Base-by-base conservation (phyloP, 805 yeast species). In the Cyberlindnera xishuangbannaensis region DNA sequence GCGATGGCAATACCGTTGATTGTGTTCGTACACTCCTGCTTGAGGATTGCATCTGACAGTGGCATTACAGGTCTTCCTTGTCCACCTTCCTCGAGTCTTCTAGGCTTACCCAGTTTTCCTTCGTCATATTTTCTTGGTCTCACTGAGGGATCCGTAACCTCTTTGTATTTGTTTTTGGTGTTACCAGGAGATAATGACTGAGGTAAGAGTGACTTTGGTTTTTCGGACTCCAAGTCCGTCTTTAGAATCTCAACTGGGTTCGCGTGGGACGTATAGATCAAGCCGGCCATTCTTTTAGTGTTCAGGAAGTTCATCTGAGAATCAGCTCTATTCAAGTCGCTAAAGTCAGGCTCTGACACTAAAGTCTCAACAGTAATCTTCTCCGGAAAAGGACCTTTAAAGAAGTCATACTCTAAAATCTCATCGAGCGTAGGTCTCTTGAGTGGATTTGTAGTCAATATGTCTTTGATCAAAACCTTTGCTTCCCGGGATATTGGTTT, bases 141-240 rank as follows among this genome's bases (percentile, higher is more conserved):
- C 1, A 33, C 34, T 4, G 50, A 30, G 15, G 55, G 48, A 23
- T 55, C 59, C 3, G 55, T 46, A 17, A 56, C 48, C 53, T 83
- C 92, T 55, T 80, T 80, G 61, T 88, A 88, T 62, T 88, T 88
- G 58, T 71, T 78, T 54, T 78, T 83, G 28, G 95, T 86, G 53
- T 85, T 87, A 45, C 90, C 90, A 13, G 97, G 97, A 16, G 96
- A 87, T 53, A 88, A 71, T 3, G 95, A 83, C 48, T 80, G 83
- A 23, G 97, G 97, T 47, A 88, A 65, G 40, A 88, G 70, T 4
- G 84, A 59, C 47, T 65, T 72, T 29, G 82, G 78, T 48, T 71
- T 73, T 55, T 79, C 83, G 34, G 82, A 74, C 45, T 77, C 79
- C 45, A 80, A 63, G 55, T 80, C 88, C 1, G 81, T 69, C 53